Evolutionary conservation across 495 filamentous ascomycete genomes (phyloP).

Genomic region (Penicillium angulare): DNA sequence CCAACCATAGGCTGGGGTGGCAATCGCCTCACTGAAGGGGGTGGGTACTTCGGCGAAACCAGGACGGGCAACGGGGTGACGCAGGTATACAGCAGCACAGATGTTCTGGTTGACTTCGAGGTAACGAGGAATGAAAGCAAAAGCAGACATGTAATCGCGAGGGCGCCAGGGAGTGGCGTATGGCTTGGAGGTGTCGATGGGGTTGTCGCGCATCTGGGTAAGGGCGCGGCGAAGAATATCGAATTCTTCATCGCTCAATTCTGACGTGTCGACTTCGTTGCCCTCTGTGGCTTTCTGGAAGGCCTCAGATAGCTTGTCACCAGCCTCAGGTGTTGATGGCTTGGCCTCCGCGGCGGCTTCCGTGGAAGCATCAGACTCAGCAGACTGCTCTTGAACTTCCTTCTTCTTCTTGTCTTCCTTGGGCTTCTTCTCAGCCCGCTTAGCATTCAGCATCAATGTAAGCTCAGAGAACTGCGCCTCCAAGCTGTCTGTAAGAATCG

Average conservation of each 20-base stretch:
- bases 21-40: conserved; percentile 63
- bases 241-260: conserved; percentile 41
- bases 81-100: conserved; percentile 90
- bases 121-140: conserved; percentile 93
- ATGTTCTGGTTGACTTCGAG: conserved; percentile 96
- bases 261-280: conserved; percentile 37
- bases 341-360: conserved; percentile 7
- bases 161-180: conserved; percentile 91
- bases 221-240: conserved; percentile 49
- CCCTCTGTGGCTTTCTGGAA: conserved; percentile 42
- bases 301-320: conserved; percentile 40
- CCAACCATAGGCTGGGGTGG: conserved; percentile 86
- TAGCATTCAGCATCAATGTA: conserved; percentile 41
- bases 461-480: conserved; percentile 53
- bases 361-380: neutral
- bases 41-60: conserved; percentile 88
- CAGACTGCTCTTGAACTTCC: conserved; percentile 17
- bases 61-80: conserved; percentile 89
- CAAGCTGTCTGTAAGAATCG: conserved; percentile 45
- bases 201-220: conserved; percentile 63
- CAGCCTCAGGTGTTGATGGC: conserved; percentile 19
- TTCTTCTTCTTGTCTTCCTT: conserved; percentile 22
- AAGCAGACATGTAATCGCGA: conserved; percentile 81
- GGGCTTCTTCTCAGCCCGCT: conserved; percentile 28
- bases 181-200: conserved; percentile 71